These are phyloP conservation scores for Fusarium haematococcum DNA, from an alignment of 2,329 filamentous ascomycete genomes.

Conservation along the genomic window DNA sequence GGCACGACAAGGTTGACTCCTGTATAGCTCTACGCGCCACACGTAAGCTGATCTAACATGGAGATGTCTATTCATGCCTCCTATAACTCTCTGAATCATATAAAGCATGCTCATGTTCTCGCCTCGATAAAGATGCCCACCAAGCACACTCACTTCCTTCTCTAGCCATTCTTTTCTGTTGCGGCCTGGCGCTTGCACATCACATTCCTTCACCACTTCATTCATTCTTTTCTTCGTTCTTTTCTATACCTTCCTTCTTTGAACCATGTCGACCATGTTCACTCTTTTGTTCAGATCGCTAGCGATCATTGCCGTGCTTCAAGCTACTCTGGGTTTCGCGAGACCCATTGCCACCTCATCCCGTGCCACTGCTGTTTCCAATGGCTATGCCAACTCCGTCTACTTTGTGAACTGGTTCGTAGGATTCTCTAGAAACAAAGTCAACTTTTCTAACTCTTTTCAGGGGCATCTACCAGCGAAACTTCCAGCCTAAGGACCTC, in stretches of 20 bases:
- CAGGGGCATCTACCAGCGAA: constrained; percentile 27
- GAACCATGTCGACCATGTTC: constrained; percentile 39
- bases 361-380: constrained; percentile 23
- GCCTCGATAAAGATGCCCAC: neutral
- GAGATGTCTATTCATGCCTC: neutral
- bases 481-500: constrained; percentile 46
- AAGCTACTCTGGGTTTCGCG: constrained; percentile 37
- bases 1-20: constrained; percentile 7
- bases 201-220: neutral
- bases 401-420: constrained; percentile 31
- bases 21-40: neutral
- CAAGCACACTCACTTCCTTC: constrained; percentile 8
- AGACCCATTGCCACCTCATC: constrained; percentile 23
- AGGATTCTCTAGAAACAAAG: constrained; percentile 54
- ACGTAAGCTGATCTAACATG: neutral
- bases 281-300: constrained; percentile 41
- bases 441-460: constrained; percentile 48
- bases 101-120: neutral
- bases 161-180: constrained; percentile 20
- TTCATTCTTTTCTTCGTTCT: neutral
- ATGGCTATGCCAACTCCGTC: constrained; percentile 36
- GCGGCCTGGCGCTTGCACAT: constrained; percentile 33
- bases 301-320: constrained; percentile 44
- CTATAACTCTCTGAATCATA: neutral
- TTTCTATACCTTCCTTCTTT: neutral